phyloP scores from a whole-genome alignment of 2,329 filamentous ascomycete species.

The Berkeleyomyces rouxiae region DNA sequence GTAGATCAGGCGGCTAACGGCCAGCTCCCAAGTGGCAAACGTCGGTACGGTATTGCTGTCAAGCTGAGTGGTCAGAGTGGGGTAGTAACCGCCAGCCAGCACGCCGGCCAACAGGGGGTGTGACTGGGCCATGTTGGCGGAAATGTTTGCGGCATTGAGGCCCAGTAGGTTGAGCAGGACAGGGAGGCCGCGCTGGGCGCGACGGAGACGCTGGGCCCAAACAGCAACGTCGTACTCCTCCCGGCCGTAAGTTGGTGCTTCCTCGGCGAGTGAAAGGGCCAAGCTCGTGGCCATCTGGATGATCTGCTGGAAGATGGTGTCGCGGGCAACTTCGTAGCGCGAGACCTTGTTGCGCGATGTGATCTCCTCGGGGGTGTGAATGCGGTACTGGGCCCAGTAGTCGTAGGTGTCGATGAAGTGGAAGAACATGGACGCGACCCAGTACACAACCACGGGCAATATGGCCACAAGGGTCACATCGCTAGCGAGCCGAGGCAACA shows the following conservation, averaged over 20 bases:
- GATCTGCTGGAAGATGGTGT: constrained; percentile 81
- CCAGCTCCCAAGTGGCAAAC: constrained; percentile 72
- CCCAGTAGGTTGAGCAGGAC: constrained; percentile 53
- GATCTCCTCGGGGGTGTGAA: constrained; percentile 90
- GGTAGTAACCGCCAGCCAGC: constrained; percentile 67
- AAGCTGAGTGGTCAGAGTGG: constrained; percentile 45
- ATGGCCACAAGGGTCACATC: constrained; percentile 67
- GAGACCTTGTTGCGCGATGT: constrained; percentile 72
- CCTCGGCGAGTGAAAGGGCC: constrained; percentile 54
- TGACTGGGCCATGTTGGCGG: constrained; percentile 53
- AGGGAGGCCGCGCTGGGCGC: constrained; percentile 66
- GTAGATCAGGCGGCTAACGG: constrained; percentile 61
- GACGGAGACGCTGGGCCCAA: constrained; percentile 69
- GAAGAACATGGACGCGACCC: constrained; percentile 70
- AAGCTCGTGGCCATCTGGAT: constrained; percentile 65
- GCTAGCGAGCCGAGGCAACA: constrained; percentile 54
- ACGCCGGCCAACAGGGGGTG: constrained; percentile 61
- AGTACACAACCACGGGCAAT: constrained; percentile 71
- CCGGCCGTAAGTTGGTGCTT: constrained; percentile 55
- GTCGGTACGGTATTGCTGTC: constrained; percentile 43
- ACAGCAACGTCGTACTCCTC: constrained; percentile 76
- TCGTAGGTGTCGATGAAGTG: constrained; percentile 76
- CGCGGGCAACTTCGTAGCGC: constrained; percentile 69
- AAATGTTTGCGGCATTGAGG: constrained; percentile 57
- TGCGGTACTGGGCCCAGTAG: constrained; percentile 74